Evolutionary conservation across 495 filamentous ascomycete genomes (phyloP).

Genomic region (Xylaria curta): DNA sequence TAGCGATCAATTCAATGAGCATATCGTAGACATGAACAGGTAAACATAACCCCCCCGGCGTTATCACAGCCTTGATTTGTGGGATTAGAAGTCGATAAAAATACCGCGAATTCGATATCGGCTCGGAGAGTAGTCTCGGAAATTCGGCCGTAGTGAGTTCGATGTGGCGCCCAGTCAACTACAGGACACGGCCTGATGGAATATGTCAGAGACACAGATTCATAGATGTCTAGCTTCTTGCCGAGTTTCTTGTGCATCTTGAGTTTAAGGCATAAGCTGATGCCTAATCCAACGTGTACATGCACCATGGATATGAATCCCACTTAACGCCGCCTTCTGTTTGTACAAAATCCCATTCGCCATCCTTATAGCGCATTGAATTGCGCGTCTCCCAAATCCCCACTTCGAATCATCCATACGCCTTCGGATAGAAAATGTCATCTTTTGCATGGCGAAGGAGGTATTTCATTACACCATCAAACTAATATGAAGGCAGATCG

Average conservation of each 20-base stretch:
- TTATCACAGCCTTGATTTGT: background rate
- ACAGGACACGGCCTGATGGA: background rate
- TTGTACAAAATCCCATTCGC: background rate
- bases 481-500: background rate
- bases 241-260: background rate
- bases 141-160: background rate
- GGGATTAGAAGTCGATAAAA: background rate
- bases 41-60: background rate
- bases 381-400: background rate
- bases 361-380: background rate
- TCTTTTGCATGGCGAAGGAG: background rate
- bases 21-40: background rate
- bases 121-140: constrained; percentile 8
- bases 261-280: background rate
- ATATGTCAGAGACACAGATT: background rate
- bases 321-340: background rate
- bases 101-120: background rate
- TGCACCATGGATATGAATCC: background rate
- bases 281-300: background rate
- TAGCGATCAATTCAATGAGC: background rate
- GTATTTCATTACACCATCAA: background rate
- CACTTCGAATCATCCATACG: background rate
- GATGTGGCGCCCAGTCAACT: background rate
- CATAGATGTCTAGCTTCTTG: background rate
- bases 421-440: background rate